Percentiles rank a stretch among this genome's conserved stretches.
Conservation (phyloP, 2,329 filamentous ascomycete species). For the Ceratocystis destructans region DNA sequence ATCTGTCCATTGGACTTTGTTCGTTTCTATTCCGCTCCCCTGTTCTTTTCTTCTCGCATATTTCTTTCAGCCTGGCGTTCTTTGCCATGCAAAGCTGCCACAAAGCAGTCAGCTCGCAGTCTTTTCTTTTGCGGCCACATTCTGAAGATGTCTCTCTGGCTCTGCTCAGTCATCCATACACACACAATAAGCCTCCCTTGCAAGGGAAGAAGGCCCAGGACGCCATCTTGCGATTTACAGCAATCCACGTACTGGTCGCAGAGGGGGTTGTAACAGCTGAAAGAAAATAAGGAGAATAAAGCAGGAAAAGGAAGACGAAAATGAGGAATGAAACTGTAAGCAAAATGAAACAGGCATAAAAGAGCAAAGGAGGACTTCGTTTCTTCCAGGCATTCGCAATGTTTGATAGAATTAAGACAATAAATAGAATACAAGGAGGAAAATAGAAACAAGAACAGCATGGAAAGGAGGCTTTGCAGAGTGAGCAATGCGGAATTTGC, state of each 20-base stretch:
- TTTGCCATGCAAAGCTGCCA: neutral
- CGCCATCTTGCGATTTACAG: neutral
- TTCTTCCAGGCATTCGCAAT: too few species aligned
- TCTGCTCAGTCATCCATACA: neutral
- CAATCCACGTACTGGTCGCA: neutral
- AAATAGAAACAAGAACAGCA: too few species aligned
- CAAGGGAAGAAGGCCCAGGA: neutral
- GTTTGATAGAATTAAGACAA: too few species aligned
- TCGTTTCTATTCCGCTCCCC: neutral
- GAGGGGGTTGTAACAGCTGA: neutral
- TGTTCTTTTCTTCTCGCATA: neutral
- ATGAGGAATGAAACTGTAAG: too few species aligned
- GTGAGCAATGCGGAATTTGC: too few species aligned
- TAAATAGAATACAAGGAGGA: too few species aligned
- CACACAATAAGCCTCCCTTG: neutral
- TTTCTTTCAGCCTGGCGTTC: constrained; percentile 1
- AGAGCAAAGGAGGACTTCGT: too few species aligned
- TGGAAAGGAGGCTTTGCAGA: too few species aligned
- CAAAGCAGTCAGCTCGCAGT: neutral
- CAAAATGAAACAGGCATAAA: too few species aligned
- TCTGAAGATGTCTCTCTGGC: neutral
- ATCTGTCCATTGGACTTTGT: too few species aligned
- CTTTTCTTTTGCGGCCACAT: neutral
- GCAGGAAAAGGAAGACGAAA: too few species aligned
- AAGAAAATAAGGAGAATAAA: too few species aligned